Base-by-base conservation (phyloP, 129 eudicot genomes). In the Artemisia annua region DNA sequence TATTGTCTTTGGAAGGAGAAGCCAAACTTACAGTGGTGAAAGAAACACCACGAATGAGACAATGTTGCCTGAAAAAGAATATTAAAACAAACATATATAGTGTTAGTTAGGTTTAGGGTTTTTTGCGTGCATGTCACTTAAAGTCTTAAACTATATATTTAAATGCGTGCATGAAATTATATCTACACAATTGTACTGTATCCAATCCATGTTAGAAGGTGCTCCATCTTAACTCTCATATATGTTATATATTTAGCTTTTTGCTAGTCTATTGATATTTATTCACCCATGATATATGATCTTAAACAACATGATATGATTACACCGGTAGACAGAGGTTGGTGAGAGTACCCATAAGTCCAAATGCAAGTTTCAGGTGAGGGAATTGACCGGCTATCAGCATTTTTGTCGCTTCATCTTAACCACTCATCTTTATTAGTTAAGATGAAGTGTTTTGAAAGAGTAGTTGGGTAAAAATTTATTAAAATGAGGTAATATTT, bases 1-100 rank as follows among this genome's bases (percentile, higher is more conserved):
- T n/a, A n/a, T n/a, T n/a, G n/a, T n/a, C n/a, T n/a, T n/a, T n/a
- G n/a, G n/a, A n/a, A n/a, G n/a, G n/a, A n/a, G n/a, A n/a, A n/a
- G n/a, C n/a, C n/a, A n/a, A 24, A 24, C 26, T 24, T 24, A 1
- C 26, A 90, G 16, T 75, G 97, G 97, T 60, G 97, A 83, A 72
- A 90, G 91, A 70, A 83, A 90, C 74, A 87, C 97, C 83, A 84
- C 49, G 71, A 87, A 87, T 3, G 97, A 90, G 72, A 90, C 84
- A 48, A 87, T 39, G 57, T 87, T 90, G 58, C 97, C 97, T 87
- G 81, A 26, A 75, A 81, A 55, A 9, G 63, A 12, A 48, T 46
- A 49, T 30, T 7, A 7, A 54, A 46, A 30, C 22, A 54, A 35
- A 11, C 46, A 26, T 24, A 24, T 26, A 48, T 60, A 12, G 0